Evolutionary conservation across 2,329 filamentous ascomycete species (phyloP), one percentile per base, ranked within the genome.

Genomic region (Calcarisporium arbuscula): DNA sequence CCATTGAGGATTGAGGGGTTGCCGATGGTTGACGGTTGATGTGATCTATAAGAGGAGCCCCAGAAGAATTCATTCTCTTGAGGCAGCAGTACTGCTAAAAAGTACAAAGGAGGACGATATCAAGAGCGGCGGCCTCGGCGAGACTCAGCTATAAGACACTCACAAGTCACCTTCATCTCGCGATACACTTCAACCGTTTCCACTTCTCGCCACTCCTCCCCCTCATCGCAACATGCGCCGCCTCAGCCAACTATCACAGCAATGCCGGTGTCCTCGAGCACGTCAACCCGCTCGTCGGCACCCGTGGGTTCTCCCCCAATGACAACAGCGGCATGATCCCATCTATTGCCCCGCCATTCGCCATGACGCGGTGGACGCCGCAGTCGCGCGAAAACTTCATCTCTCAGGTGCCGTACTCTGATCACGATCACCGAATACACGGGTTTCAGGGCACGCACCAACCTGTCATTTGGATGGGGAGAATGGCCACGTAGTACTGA

Each of bases 391-490:
- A 63, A 49, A 70, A 70, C 42, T 69, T 61, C 49, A 70, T 70
- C 33, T 66, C 61, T 1, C 66, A 69, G 39, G 65, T 64, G 11
- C 64, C 66, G 0, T 70, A 70, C 45, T 55, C 62, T 17, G 61
- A 68, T 33, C 41, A 54, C 12, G 66, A 70, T 36, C 38, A 44
- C 1, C 57, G 58, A 16, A 57, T 69, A 8, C 67, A 70, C 39
- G 65, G 67, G 1, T 69, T 70, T 35, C 65, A 70, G 43, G 66
- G 65, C 8, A 69, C 66, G 1, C 66, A 70, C 36, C 66, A 70
- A 40, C 67, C 67, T 0, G 67, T 66, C 1, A 70, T 70, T n/a
- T 69, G 67, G 66, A 70, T 70, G 64, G 67, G 65, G 66, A 70
- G 44, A 54, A 60, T 9, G 66, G 67, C 6, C 65, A 68, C 44